Conservation (phyloP, 805 yeast genomes). For the Candida vartiovaarae region DNA sequence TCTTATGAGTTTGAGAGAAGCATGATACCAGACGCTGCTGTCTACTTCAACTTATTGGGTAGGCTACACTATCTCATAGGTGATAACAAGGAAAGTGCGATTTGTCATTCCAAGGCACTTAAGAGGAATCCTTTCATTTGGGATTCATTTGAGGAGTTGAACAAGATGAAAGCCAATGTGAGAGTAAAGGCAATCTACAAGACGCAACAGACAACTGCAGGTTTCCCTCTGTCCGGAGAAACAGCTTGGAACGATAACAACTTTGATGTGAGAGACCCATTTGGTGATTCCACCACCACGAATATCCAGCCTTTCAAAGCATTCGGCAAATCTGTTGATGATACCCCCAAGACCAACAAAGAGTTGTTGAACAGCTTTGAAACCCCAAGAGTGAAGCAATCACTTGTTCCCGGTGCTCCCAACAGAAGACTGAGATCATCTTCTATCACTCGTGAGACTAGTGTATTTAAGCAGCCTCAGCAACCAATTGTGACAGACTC, state of each 20-base stretch:
- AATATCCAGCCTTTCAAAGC: constrained; percentile 13
- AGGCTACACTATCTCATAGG: constrained; percentile 53
- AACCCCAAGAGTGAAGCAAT: constrained; percentile 35
- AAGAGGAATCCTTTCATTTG: constrained; percentile 74
- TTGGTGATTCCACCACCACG: constrained; percentile 19
- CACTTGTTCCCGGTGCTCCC: constrained; percentile 33
- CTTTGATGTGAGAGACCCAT: constrained; percentile 21
- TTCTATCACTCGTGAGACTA: constrained; percentile 3
- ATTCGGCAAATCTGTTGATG: constrained; percentile 7
- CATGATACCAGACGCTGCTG: constrained; percentile 59
- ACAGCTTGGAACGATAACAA: constrained; percentile 1
- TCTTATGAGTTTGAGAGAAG: constrained; percentile 33
- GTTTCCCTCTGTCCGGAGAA: constrained; percentile 10
- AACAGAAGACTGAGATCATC: constrained; percentile 27
- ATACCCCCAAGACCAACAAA: constrained; percentile 12
- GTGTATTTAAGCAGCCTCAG: constrained; percentile 17
- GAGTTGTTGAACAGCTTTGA: constrained; percentile 26
- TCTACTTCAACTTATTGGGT: constrained; percentile 62
- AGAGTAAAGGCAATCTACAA: constrained; percentile 51
- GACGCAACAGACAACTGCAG: constrained; percentile 5
- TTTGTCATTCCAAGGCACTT: constrained; percentile 62
- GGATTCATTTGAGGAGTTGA: constrained; percentile 77
- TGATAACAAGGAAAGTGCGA: constrained; percentile 56
- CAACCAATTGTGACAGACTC: constrained; percentile 13
- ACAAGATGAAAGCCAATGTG: constrained; percentile 64